A percentile compares a stretch with the other conserved stretches of the same genome.
These are phyloP conservation scores for Camelina neglecta DNA, from an alignment of 345 rosid genomes.

Conservation along the genomic window DNA sequence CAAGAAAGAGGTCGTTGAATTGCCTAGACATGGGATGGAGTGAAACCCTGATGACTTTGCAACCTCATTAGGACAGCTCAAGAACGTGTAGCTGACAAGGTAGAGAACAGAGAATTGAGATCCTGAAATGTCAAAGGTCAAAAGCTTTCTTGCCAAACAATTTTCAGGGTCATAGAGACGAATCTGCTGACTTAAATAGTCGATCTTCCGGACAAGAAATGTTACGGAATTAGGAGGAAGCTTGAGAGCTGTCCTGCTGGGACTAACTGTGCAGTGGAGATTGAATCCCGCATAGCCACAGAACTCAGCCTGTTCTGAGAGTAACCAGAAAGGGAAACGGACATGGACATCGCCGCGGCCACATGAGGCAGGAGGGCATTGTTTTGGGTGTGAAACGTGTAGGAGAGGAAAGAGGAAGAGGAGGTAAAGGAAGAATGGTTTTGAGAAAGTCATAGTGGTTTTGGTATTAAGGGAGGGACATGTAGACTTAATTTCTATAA, in stretches of 20 bases:
- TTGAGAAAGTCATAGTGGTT: conserved; percentile 41
- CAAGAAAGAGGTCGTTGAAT: conserved; percentile 57
- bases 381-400: conserved; percentile 24
- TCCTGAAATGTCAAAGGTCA: conserved; percentile 57
- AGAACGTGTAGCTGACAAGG: conserved; percentile 59
- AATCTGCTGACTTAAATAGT: conserved; percentile 57
- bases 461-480: conserved; percentile 34
- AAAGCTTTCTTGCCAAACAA: conserved; percentile 66
- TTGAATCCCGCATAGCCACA: conserved; percentile 64
- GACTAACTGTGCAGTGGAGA: conserved; percentile 49
- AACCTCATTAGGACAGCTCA: conserved; percentile 60
- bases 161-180: conserved; percentile 55
- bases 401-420: conserved; percentile 50
- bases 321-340: conserved; percentile 68
- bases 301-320: conserved; percentile 44
- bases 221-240: conserved; percentile 65
- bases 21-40: conserved; percentile 60
- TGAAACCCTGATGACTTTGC: conserved; percentile 39
- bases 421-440: conserved; percentile 37
- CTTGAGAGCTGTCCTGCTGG: conserved; percentile 40
- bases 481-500: conserved; percentile 13
- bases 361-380: conserved; percentile 53
- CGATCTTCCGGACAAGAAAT: conserved; percentile 61
- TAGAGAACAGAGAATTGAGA: conserved; percentile 55
- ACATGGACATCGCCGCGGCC: conserved; percentile 42